A percentile compares a stretch with the other conserved stretches of the same genome.
Evolutionary conservation across 805 yeast species (phyloP).

Genomic region (Jamesozyma jinghongensis): DNA sequence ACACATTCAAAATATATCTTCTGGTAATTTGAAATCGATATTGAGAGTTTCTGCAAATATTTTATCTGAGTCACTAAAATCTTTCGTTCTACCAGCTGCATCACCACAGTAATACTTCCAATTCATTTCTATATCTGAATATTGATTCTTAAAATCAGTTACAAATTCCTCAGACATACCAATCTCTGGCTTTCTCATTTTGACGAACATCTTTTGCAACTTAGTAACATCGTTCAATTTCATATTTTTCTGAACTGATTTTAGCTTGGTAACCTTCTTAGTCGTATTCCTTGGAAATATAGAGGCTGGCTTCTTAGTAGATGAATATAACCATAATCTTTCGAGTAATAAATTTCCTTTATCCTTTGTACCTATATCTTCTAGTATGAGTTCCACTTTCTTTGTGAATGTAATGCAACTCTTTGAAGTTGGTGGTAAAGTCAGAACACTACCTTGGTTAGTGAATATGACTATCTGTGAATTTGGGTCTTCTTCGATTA

Average conservation of each 20-base stretch:
- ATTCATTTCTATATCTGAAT: constrained; percentile 3
- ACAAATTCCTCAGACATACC: constrained; percentile 68
- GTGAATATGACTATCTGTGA: constrained; percentile 62
- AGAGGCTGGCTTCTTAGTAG: constrained; percentile 46
- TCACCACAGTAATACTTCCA: constrained; percentile 67
- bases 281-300: constrained; percentile 9
- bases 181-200: constrained; percentile 59
- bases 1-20: constrained; percentile 40
- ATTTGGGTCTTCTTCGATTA: constrained; percentile 13
- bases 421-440: constrained; percentile 25
- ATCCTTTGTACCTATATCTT: constrained; percentile 21
- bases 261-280: neutral
- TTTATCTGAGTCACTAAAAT: constrained; percentile 73
- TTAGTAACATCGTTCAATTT: neutral
- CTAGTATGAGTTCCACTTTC: constrained; percentile 35
- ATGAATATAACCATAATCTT: constrained; percentile 47
- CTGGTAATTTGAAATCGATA: constrained; percentile 59
- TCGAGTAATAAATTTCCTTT: constrained; percentile 20
- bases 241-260: neutral
- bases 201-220: constrained; percentile 11
- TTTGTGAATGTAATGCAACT: constrained; percentile 33
- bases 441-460: constrained; percentile 62
- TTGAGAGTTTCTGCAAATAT: constrained; percentile 54
- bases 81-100: constrained; percentile 80
- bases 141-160: constrained; percentile 29